Conservation (phyloP, 2,329 filamentous ascomycete genomes). For the Alternaria sp. region DNA sequence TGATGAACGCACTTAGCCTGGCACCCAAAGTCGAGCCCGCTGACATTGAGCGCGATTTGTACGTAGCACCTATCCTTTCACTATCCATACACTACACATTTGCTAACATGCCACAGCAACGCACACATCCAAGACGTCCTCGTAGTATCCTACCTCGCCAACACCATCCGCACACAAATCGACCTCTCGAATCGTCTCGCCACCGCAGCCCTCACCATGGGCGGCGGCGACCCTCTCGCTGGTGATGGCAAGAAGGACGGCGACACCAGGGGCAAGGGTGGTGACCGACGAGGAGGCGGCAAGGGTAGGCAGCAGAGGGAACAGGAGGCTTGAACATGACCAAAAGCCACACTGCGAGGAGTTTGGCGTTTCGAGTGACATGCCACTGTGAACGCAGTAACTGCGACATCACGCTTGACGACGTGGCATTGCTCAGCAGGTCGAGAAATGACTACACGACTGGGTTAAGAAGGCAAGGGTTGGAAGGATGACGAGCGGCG, state of each 20-base stretch:
- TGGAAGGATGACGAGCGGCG: neutral
- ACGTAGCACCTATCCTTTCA: conserved; percentile 47
- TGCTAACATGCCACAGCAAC: conserved; percentile 68
- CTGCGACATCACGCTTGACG: neutral
- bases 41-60: conserved; percentile 95
- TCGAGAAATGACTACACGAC: neutral
- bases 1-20: conserved; percentile 91
- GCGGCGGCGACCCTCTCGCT: conserved; percentile 51
- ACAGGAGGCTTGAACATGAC: conserved; percentile 44
- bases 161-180: conserved; percentile 98
- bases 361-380: conserved; percentile 34
- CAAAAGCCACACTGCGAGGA: conserved; percentile 28
- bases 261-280: conserved; percentile 41
- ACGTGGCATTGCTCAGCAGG: too few relatives aligned
- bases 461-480: neutral
- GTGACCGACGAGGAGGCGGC: conserved; percentile 44
- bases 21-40: conserved; percentile 92
- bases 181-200: conserved; percentile 95
- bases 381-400: conserved; percentile 12
- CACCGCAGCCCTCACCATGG: conserved; percentile 64
- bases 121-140: conserved; percentile 99
- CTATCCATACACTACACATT: too few relatives aligned
- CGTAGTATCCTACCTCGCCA: conserved; percentile 96
- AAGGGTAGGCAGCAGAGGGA: conserved; percentile 47
- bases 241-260: conserved; percentile 49